Percentiles rank a stretch among this genome's conserved stretches.
Evolutionary conservation across 208 protist species (phyloP).

Genomic region (Sergeia podlipaevii): DNA sequence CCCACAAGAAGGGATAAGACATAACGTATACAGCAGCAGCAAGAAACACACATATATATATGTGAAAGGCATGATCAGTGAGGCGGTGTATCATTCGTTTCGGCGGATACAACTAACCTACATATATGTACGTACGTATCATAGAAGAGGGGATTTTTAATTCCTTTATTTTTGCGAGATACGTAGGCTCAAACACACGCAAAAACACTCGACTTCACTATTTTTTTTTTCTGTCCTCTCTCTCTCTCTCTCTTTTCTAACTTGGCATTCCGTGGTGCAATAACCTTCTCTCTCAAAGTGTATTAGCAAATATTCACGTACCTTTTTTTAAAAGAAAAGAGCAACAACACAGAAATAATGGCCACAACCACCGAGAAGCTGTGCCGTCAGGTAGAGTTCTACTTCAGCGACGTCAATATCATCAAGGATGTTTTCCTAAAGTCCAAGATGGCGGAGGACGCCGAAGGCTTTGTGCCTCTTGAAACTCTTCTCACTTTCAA

Average conservation of each 20-base stretch:
- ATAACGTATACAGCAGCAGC: too few relatives aligned
- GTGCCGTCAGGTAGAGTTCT: constrained; percentile 86
- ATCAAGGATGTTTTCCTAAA: constrained; percentile 88
- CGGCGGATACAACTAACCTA: too few relatives aligned
- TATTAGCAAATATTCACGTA: background rate
- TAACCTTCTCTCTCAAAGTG: constrained; percentile 3
- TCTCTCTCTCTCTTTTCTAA: constrained; percentile 11
- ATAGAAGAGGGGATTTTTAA: too few relatives aligned
- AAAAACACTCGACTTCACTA: background rate
- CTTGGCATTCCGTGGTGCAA: background rate
- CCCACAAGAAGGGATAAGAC: too few relatives aligned
- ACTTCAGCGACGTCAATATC: constrained; percentile 92
- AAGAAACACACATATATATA: too few relatives aligned
- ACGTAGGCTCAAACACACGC: too few relatives aligned
- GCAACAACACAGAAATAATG: constrained; percentile 6
- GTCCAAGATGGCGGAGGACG: constrained; percentile 83
- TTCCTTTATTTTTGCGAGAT: too few relatives aligned
- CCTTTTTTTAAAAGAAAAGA: constrained; percentile 6
- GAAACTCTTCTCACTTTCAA: constrained; percentile 86
- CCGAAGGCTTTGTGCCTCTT: constrained; percentile 76
- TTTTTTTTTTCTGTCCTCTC: constrained; percentile 3
- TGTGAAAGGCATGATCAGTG: too few relatives aligned
- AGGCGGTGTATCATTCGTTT: too few relatives aligned
- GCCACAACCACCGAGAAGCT: constrained; percentile 43
- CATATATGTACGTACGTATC: too few relatives aligned